Evolutionary conservation across 805 yeast genomes (phyloP), one percentile per base, ranked within the genome.

Genomic region (Candida odintsovae): DNA sequence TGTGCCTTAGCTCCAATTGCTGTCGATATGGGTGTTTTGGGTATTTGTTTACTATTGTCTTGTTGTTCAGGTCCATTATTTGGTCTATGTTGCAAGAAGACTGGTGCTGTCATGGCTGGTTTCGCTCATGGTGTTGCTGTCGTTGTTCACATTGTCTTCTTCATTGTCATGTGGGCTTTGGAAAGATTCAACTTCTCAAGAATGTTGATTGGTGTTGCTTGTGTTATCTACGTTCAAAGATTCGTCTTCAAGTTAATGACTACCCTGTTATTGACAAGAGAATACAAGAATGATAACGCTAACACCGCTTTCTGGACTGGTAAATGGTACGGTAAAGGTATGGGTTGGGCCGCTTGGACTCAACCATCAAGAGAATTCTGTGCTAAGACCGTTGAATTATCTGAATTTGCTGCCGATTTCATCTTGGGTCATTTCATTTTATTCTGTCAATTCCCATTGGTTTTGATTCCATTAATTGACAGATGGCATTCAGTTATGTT

Each of bases 261-360:
- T 11, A 72, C 84, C 44, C 68, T 80, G 55, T 72, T 83, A 68
- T 75, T 95, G 64, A 88, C 97, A 44, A 83, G 99, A 75, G 99
- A 94, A 73, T 90, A 90, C 76, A 89, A 89, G 82, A 87, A 86
- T 60, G 97, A 92, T 70, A 88, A 83, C 64, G 76, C 98, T 33
- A 94, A 94, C 73, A 86, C 95, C 58, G 98, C 99, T 25, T 94
- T 95, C 95, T 94, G 99, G 99, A 87, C 96, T 48, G 99, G 99
- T 77, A 90, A 90, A 71, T 94, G 99, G 99, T 90, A 90, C 68
- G 94, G 95, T 49, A 76, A 87, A 50, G 94, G 96, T 63, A 71
- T 92, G 69, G 99, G 98, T 50, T 82, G 83, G 80, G 81, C 84
- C 78, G 96, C 97, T 19, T 79, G 86, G 76, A 83, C 98, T 29